phyloP scores from a whole-genome alignment of 208 protist genomes.

The Polymyxa betae region DNA sequence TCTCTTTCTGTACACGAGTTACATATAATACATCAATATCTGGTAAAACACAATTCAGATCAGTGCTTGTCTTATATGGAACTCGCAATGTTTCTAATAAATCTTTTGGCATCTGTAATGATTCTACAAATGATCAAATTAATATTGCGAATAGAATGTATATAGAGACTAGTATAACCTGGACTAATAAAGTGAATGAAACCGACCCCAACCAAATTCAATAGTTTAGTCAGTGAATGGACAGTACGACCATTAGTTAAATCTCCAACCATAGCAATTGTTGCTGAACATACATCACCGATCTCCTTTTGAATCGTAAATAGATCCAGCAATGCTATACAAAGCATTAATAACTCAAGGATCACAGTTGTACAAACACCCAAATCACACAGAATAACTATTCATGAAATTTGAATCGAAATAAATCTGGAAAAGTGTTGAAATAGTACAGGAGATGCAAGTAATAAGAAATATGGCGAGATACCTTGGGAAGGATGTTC shows the following conservation, averaged over 20 bases:
- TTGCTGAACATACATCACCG: constrained; percentile 82
- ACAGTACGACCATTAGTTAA: constrained; percentile 95
- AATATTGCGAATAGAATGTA: not conserved
- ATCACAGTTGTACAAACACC: not conserved
- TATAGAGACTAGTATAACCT: not conserved
- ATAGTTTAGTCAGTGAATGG: constrained; percentile 88
- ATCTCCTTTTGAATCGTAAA: constrained; percentile 93
- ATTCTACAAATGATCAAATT: constrained; percentile 53
- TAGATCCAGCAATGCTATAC: constrained; percentile 92
- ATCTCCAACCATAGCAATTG: constrained; percentile 92
- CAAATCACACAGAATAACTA: no score
- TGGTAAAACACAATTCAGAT: constrained; percentile 17
- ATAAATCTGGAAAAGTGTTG: no score
- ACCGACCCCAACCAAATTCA: constrained; percentile 83
- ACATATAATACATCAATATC: constrained; percentile 92
- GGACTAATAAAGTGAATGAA: constrained; percentile 86
- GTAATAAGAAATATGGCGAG: no score
- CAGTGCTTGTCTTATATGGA: not conserved
- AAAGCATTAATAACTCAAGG: not conserved
- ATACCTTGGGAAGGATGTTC: not conserved
- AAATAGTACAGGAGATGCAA: no score
- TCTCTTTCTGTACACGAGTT: constrained; percentile 94
- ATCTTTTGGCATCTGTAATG: constrained; percentile 69
- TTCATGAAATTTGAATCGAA: no score
- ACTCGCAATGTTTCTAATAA: not conserved